Conservation (phyloP, 768 basidiomycete genomes). For the Trametes meyenii region DNA sequence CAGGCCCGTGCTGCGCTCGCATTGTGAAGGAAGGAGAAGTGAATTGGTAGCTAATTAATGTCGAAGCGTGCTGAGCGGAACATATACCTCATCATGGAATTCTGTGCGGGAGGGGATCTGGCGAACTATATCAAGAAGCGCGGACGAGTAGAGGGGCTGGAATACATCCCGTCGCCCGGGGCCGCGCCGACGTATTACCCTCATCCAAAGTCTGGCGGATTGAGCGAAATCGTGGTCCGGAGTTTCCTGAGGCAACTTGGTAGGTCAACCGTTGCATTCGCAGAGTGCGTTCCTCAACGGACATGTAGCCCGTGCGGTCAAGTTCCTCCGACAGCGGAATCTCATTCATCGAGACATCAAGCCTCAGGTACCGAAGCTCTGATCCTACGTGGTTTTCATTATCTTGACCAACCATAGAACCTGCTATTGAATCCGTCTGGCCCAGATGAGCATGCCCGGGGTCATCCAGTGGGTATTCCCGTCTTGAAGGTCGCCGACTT, state of each 20-base stretch:
- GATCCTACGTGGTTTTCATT: neutral
- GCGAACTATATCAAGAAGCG: constrained; percentile 97
- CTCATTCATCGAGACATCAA: constrained; percentile 98
- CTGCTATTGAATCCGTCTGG: constrained; percentile 85
- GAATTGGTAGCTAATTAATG: neutral
- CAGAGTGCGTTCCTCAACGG: neutral
- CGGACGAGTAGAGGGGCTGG: constrained; percentile 88
- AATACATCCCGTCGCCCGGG: constrained; percentile 73
- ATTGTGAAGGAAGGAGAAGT: neutral
- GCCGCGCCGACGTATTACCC: constrained; percentile 82
- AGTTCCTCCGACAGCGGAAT: constrained; percentile 85
- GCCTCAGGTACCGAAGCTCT: constrained; percentile 63
- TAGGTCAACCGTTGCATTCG: constrained; percentile 36
- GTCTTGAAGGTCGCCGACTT: constrained; percentile 98
- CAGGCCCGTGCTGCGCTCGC: neutral
- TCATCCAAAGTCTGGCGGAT: constrained; percentile 87
- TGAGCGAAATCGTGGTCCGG: constrained; percentile 88
- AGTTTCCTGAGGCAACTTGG: constrained; percentile 92
- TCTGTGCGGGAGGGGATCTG: constrained; percentile 93
- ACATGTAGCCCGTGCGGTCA: constrained; percentile 82
- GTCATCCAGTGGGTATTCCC: constrained; percentile 91
- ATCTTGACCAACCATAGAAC: constrained; percentile 56
- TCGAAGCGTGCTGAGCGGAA: constrained; percentile 69
- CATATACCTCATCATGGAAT: constrained; percentile 97
- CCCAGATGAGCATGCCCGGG: constrained; percentile 76